A percentile compares a stretch with the other conserved stretches of the same genome.
phyloP scores from a whole-genome alignment of 768 basidiomycete genomes.

The Phylloporus arenicola region DNA sequence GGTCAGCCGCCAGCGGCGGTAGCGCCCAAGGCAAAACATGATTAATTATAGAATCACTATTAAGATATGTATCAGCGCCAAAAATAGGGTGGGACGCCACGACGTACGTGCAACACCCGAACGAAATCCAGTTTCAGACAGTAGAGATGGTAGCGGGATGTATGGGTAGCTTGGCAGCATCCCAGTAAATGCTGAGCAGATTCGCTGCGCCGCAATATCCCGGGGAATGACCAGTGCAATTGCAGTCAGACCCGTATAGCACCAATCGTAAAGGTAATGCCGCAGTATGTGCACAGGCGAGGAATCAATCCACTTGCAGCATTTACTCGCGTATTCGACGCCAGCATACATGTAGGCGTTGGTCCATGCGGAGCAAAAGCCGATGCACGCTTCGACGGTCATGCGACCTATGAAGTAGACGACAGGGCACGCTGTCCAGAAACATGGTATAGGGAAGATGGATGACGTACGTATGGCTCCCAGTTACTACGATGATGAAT shows the following conservation, averaged over 20 bases:
- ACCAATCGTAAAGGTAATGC: conserved; percentile 45
- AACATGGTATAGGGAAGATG: background rate
- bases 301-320: conserved; percentile 40
- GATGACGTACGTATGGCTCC: conserved; percentile 43
- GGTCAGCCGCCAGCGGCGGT: background rate
- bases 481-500: conserved; percentile 34
- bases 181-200: conserved; percentile 61
- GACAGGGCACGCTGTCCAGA: conserved; percentile 52
- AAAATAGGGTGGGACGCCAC: background rate
- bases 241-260: conserved; percentile 51
- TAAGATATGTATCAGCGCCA: background rate
- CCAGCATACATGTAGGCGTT: conserved; percentile 58
- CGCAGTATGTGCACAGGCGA: conserved; percentile 55
- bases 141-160: conserved; percentile 34
- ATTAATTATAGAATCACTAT: background rate
- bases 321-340: conserved; percentile 64
- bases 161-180: conserved; percentile 49
- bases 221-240: conserved; percentile 46
- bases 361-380: conserved; percentile 34
- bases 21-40: background rate
- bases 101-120: background rate
- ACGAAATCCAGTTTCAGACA: conserved; percentile 10
- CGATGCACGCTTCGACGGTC: conserved; percentile 54
- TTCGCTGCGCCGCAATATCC: conserved; percentile 59
- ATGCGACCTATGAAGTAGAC: conserved; percentile 47